Percentiles rank a stretch among this genome's conserved stretches.
Conservation (phyloP, 768 basidiomycete genomes). For the Phylloporus sp. region DNA sequence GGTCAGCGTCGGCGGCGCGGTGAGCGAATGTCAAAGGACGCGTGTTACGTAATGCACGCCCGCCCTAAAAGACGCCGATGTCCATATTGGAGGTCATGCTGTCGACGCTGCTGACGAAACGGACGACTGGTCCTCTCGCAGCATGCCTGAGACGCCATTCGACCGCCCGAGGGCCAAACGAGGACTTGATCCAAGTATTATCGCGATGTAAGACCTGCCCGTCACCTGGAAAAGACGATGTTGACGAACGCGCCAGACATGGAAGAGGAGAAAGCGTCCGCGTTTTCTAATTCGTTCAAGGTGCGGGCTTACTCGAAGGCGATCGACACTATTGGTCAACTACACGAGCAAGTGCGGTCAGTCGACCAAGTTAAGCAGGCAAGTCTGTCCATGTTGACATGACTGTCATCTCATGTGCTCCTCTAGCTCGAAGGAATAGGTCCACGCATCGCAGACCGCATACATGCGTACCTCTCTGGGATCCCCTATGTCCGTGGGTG, state of each 20-base stretch:
- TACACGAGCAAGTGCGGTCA: constrained; percentile 41
- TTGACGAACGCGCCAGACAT: constrained; percentile 29
- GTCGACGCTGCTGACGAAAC: constrained; percentile 11
- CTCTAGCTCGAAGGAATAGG: constrained; percentile 32
- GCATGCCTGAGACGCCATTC: constrained; percentile 16
- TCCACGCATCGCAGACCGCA: constrained; percentile 41
- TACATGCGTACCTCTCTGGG: constrained; percentile 37
- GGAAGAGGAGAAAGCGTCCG: constrained; percentile 37
- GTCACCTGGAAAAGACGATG: not conserved
- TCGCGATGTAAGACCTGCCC: constrained; percentile 34
- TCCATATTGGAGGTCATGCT: constrained; percentile 24
- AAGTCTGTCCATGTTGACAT: constrained; percentile 8
- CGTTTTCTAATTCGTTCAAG: constrained; percentile 42
- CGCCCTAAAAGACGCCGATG: too few species aligned
- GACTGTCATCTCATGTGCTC: constrained; percentile 6
- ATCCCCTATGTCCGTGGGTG: constrained; percentile 35
- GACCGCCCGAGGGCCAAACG: constrained; percentile 28
- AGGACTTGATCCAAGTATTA: constrained; percentile 38
- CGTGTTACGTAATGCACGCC: constrained; percentile 24
- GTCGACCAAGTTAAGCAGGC: constrained; percentile 35
- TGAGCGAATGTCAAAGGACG: constrained; percentile 8
- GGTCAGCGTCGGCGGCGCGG: not conserved
- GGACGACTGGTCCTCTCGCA: not conserved
- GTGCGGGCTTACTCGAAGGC: constrained; percentile 47
- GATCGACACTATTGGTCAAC: constrained; percentile 37